Percentiles rank a stretch among this genome's conserved stretches.
Evolutionary conservation across 352 stramenopile species (phyloP).

Genomic region (Blastocystis sp.): DNA sequence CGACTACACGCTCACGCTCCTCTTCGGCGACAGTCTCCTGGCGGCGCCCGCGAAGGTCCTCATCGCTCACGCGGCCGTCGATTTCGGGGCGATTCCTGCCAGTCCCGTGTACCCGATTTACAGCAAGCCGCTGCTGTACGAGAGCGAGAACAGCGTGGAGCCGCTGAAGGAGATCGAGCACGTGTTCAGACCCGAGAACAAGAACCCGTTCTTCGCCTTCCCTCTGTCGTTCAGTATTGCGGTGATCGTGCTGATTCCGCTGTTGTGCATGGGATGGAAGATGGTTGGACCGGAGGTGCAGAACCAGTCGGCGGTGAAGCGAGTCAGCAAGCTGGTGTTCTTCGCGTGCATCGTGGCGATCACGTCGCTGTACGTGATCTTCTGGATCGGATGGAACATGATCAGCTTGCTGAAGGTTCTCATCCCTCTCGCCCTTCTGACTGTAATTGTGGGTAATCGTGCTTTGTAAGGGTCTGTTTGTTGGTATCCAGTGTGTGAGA

Average conservation of each 20-base stretch:
- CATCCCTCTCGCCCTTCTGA: slow-evolving; percentile 31
- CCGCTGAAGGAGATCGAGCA: slow-evolving; percentile 70
- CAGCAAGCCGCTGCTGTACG: slow-evolving; percentile 65
- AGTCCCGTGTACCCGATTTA: slow-evolving; percentile 55
- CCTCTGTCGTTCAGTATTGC: slow-evolving; percentile 16
- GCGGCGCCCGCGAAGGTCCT: not conserved
- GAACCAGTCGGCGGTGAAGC: slow-evolving; percentile 10
- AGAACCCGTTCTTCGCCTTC: slow-evolving; percentile 64
- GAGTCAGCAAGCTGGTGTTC: slow-evolving; percentile 17
- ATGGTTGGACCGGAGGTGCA: slow-evolving; percentile 10
- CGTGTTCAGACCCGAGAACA: slow-evolving; percentile 53
- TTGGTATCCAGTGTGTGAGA: too few relatives aligned
- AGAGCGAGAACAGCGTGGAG: slow-evolving; percentile 54
- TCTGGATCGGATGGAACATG: slow-evolving; percentile 69
- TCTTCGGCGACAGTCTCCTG: slow-evolving; percentile 26
- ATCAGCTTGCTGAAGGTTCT: slow-evolving; percentile 51
- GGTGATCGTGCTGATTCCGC: not conserved
- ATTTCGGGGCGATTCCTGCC: slow-evolving; percentile 13
- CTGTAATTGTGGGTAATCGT: slow-evolving; percentile 53
- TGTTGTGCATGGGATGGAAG: slow-evolving; percentile 2
- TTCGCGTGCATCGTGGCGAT: slow-evolving; percentile 44
- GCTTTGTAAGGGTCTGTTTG: slow-evolving; percentile 67
- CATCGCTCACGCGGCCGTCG: not conserved
- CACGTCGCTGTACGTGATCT: slow-evolving; percentile 28
- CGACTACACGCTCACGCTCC: not conserved